phyloP scores from a whole-genome alignment of 495 filamentous ascomycete genomes.

The Aspergillus bertholletiae region DNA sequence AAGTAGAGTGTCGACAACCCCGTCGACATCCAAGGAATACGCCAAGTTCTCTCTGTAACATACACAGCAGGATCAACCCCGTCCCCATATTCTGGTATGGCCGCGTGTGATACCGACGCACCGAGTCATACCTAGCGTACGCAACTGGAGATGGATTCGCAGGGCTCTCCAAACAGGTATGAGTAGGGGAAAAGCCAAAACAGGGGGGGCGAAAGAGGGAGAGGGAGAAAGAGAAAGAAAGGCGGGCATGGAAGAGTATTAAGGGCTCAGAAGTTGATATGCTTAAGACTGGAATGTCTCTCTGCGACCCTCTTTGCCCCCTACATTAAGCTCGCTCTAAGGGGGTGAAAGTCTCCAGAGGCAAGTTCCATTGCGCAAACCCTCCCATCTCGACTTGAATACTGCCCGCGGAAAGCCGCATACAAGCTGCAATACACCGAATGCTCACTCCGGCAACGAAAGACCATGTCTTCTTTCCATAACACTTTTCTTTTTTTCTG shows the following conservation, averaged over 20 bases:
- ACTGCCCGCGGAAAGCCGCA: conserved; percentile 11
- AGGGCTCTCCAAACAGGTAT: not conserved
- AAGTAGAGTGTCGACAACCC: not conserved
- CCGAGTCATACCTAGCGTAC: not conserved
- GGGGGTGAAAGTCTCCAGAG: conserved; percentile 1
- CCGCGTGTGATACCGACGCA: not conserved
- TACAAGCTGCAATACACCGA: conserved; percentile 6
- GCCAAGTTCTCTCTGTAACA: not conserved
- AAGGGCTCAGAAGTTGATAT: not conserved
- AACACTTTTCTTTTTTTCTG: conserved; percentile 5
- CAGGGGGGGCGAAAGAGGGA: no score
- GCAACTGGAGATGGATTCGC: not conserved
- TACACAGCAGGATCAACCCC: not conserved
- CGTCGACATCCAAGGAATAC: not conserved
- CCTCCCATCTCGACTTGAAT: conserved; percentile 11
- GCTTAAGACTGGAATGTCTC: not conserved
- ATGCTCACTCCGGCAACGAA: not conserved
- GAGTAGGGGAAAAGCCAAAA: not conserved
- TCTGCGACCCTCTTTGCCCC: not conserved
- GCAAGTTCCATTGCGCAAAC: not conserved
- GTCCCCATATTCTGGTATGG: not conserved
- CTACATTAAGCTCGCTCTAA: not conserved
- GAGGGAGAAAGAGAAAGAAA: no score
- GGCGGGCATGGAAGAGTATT: not conserved
- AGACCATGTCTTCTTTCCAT: not conserved